phyloP scores from a whole-genome alignment of 2,329 filamentous ascomycete species.

The Fusarium proliferatum region DNA sequence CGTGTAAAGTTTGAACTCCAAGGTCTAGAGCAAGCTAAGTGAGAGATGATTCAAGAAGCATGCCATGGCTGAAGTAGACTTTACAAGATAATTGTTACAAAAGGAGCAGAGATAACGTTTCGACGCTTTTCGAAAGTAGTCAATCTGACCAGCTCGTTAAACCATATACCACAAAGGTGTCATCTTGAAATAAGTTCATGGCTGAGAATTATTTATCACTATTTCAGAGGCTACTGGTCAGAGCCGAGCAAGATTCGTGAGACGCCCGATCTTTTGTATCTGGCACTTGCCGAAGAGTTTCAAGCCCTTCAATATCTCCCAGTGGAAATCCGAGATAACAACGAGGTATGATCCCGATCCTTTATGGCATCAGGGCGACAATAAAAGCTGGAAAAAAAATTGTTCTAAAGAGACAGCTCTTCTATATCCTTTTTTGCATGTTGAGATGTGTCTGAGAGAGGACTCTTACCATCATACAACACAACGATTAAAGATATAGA shows the following conservation, averaged over 20 bases:
- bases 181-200: no score
- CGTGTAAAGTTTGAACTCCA: rapidly evolving
- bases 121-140: background rate
- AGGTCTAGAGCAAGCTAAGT: rapidly evolving
- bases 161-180: no score
- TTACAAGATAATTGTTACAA: rapidly evolving
- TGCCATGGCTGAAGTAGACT: background rate
- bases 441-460: background rate
- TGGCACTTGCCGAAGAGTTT: background rate
- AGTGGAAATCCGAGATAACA: rapidly evolving
- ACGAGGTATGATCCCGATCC: background rate
- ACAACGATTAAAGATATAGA: background rate
- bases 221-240: background rate
- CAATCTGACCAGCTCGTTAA: background rate
- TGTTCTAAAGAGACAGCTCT: rapidly evolving
- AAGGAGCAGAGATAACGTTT: background rate
- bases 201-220: rapidly evolving
- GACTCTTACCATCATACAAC: background rate
- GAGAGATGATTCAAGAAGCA: rapidly evolving
- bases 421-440: background rate
- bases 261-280: rapidly evolving
- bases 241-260: rapidly evolving
- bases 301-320: no score
- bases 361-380: background rate
- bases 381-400: rapidly evolving